Base-by-base conservation (phyloP, 164 flowering plant species). In the Umbilicus rupestris region DNA sequence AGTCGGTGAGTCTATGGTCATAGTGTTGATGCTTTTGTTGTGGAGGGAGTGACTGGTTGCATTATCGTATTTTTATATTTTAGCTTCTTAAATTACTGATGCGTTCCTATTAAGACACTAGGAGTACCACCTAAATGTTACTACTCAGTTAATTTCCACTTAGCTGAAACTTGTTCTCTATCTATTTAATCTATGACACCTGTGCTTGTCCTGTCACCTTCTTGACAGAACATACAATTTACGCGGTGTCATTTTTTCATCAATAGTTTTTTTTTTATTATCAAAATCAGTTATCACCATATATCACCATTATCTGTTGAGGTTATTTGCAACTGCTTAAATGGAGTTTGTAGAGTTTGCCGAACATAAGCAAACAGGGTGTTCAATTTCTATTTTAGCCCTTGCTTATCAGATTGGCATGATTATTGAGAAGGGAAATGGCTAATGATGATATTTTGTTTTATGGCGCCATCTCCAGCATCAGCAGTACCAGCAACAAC, bases 401-500 rank as follows among this genome's bases (percentile, higher is more conserved):
- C 0, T 12, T 30, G 60, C 4, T 55, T 5, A 7, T 47, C 22
- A 47, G 20, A 20, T 10, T 20, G 57, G 28, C 29, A 30, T 28
- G 60, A 3, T 41, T 55, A 7, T 55, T 55, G 30, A 55, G 3
- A 37, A 14, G 45, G 45, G n/a, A 39, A 35, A n/a, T 20, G 28
- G 15, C 29, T 63, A n/a, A 19, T 6, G 6, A 0, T 20, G 45
- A 26, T 33, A 16, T 19, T 63, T 24, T 55, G n/a, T n/a, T n/a
- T 55, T 2, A 19, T 73, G 66, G 70, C 65, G 52, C 0, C 67
- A 28, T 24, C 67, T 16, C 5, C 73, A 66, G 66, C 30, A 17
- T 20, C 74, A 64, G 64, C 73, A 63, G 52, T 74, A 39, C 22
- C 73, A 72, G 46, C 62, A 69, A 30, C 72, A 63, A 46, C 69